Evolutionary conservation across 2,329 filamentous ascomycete species (phyloP).

Genomic region (Talaromyces sp.): DNA sequence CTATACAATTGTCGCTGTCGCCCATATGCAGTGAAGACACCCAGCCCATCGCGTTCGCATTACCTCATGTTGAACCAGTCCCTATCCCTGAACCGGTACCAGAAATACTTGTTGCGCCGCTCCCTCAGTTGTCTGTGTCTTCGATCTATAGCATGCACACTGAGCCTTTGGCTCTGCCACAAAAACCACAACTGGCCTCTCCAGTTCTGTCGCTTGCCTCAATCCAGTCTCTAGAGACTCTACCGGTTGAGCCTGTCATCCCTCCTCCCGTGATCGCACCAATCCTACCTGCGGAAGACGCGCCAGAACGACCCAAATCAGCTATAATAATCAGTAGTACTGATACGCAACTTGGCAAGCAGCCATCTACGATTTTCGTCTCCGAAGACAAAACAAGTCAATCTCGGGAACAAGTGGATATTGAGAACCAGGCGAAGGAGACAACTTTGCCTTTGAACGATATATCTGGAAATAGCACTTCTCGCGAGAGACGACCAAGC

Average conservation of each 20-base stretch:
- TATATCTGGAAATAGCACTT: slow-evolving; percentile 56
- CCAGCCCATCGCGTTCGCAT: slow-evolving; percentile 24
- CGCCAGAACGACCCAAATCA: slow-evolving; percentile 21
- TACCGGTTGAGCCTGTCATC: slow-evolving; percentile 42
- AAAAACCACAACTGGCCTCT: slow-evolving; percentile 22
- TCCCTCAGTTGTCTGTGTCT: slow-evolving; percentile 29
- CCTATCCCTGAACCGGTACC: slow-evolving; percentile 7
- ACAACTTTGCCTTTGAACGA: slow-evolving; percentile 57
- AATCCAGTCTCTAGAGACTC: slow-evolving; percentile 45
- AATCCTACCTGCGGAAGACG: slow-evolving; percentile 26
- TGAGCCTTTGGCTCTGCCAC: slow-evolving; percentile 31
- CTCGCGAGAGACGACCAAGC: slow-evolving; percentile 27
- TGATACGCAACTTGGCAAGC: slow-evolving; percentile 5
- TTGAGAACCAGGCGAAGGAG: slow-evolving; percentile 26
- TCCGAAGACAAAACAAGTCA: slow-evolving; percentile 64
- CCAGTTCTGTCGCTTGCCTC: slow-evolving; percentile 38
- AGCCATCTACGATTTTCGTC: slow-evolving; percentile 47
- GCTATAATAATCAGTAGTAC: slow-evolving; percentile 18
- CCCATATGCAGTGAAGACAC: slow-evolving; percentile 28
- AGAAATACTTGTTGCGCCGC: slow-evolving; percentile 17
- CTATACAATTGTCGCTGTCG: slow-evolving; percentile 27
- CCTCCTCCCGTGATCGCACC: slow-evolving; percentile 20
- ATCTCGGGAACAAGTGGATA: slow-evolving; percentile 41
- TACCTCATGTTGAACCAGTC: slow-evolving; percentile 21
- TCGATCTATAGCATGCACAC: slow-evolving; percentile 28